Conservation (phyloP, 805 yeast species). For the Candida schatavii region DNA sequence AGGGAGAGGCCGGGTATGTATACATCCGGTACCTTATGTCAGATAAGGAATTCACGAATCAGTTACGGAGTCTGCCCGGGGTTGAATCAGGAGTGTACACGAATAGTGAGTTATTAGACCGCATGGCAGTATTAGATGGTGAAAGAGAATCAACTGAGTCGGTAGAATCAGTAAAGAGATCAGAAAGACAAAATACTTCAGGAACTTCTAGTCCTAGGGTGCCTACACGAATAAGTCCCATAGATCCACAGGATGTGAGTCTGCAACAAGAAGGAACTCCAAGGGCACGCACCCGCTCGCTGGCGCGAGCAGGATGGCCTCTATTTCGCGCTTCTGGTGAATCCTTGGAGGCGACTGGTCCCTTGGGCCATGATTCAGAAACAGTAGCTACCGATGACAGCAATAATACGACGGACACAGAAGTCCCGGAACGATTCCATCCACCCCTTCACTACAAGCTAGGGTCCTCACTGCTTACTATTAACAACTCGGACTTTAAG, state of each 20-base stretch:
- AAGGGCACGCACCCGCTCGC: neutral
- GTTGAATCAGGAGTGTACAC: constrained; percentile 5
- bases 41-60: constrained; percentile 10
- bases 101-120: constrained; percentile 7
- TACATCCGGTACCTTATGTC: constrained; percentile 9
- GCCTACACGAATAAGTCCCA: neutral
- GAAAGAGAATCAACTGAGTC: too few species aligned
- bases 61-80: constrained; percentile 8
- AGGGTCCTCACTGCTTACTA: constrained; percentile 52
- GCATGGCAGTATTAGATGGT: constrained; percentile 3
- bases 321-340: too few species aligned
- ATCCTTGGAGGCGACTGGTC: neutral
- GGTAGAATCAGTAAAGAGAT: too few species aligned
- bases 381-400: constrained; percentile 11
- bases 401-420: constrained; percentile 6
- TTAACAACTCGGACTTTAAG: constrained; percentile 69
- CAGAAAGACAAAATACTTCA: neutral
- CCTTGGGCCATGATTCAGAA: constrained; percentile 7
- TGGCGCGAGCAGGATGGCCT: neutral
- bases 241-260: constrained; percentile 1
- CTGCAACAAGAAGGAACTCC: neutral
- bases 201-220: neutral
- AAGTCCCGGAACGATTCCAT: constrained; percentile 38
- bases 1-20: constrained; percentile 9
- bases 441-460: constrained; percentile 45